phyloP scores from a whole-genome alignment of 2,329 filamentous ascomycete genomes.

The Fusarium oligoseptatum region DNA sequence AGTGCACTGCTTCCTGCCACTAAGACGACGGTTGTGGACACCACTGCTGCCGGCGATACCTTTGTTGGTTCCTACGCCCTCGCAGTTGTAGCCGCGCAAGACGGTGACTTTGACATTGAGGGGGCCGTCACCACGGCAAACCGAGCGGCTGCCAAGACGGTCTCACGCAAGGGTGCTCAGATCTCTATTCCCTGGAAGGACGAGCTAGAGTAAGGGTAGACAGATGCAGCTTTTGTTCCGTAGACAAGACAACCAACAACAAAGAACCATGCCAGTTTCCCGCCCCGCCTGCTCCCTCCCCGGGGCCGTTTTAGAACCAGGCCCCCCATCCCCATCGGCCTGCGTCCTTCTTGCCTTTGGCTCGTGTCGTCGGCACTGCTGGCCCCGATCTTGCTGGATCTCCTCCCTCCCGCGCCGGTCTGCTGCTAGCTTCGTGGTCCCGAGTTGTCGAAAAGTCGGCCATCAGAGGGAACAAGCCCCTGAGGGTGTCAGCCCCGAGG shows the following conservation, averaged over 20 bases:
- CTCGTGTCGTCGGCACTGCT: conserved; percentile 11
- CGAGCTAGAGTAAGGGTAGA: conserved; percentile 52
- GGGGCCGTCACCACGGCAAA: conserved; percentile 69
- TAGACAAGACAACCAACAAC: conserved; percentile 37
- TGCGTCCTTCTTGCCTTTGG: conserved; percentile 44
- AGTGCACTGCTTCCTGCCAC: conserved; percentile 71
- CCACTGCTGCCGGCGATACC: conserved; percentile 93
- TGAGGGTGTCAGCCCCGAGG: conserved; percentile 38
- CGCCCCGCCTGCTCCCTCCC: conserved; percentile 23
- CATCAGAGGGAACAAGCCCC: conserved; percentile 35
- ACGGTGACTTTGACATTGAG: conserved; percentile 64
- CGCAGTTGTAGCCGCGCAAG: conserved; percentile 68
- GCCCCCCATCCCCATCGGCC: conserved; percentile 47
- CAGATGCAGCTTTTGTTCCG: conserved; percentile 16
- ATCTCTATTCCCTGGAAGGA: conserved; percentile 60
- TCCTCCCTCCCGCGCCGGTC: conserved; percentile 20
- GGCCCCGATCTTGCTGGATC: background rate
- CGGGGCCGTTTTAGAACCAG: conserved; percentile 47
- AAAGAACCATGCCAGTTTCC: conserved; percentile 24
- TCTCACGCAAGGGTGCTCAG: conserved; percentile 58
- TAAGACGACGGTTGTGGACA: conserved; percentile 86
- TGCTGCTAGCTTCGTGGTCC: conserved; percentile 20
- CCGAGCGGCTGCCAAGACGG: conserved; percentile 57
- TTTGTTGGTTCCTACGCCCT: conserved; percentile 92
- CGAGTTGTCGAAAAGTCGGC: conserved; percentile 27